These are phyloP conservation scores for Friedmanniomyces endolithicus DNA, from an alignment of 495 filamentous ascomycete species.

Conservation along the genomic window DNA sequence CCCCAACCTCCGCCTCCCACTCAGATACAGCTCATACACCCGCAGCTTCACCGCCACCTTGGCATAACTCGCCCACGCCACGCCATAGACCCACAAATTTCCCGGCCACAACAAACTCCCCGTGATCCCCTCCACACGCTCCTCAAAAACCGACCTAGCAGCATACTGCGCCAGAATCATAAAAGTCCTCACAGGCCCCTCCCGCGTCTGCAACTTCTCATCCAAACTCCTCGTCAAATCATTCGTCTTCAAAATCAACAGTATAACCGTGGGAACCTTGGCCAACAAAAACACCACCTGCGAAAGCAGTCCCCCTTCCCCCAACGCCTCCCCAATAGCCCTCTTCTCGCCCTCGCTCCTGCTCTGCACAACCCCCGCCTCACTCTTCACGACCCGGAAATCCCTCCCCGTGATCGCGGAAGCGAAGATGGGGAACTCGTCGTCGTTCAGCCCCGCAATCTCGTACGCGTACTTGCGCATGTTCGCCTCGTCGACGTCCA, in stretches of 20 bases:
- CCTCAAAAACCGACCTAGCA: slow-evolving; percentile 73
- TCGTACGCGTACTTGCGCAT: slow-evolving; percentile 85
- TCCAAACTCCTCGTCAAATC: slow-evolving; percentile 91
- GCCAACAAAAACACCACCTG: slow-evolving; percentile 79
- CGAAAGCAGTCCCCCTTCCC: slow-evolving; percentile 76
- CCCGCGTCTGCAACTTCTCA: slow-evolving; percentile 79
- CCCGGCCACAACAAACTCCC: slow-evolving; percentile 45
- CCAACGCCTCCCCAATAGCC: slow-evolving; percentile 64
- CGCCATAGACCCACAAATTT: slow-evolving; percentile 44
- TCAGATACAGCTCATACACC: slow-evolving; percentile 50
- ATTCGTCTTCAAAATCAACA: slow-evolving; percentile 96
- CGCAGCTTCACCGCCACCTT: slow-evolving; percentile 53
- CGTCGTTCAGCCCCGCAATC: slow-evolving; percentile 79
- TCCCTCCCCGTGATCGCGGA: slow-evolving; percentile 94
- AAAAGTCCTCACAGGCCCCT: slow-evolving; percentile 79
- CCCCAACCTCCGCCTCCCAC: slow-evolving; percentile 37
- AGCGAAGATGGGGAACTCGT: slow-evolving; percentile 91
- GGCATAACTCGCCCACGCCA: slow-evolving; percentile 46
- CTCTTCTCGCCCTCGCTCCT: slow-evolving; percentile 65
- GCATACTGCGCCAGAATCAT: slow-evolving; percentile 91
- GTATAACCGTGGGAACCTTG: slow-evolving; percentile 78
- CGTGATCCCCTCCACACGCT: slow-evolving; percentile 62
- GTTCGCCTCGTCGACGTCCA: slow-evolving; percentile 65
- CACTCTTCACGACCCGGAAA: slow-evolving; percentile 55
- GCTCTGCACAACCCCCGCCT: slow-evolving; percentile 44